Percentiles rank a stretch among this genome's conserved stretches.
Conservation (phyloP, 179 eudicot species). For the Silene vulgaris region DNA sequence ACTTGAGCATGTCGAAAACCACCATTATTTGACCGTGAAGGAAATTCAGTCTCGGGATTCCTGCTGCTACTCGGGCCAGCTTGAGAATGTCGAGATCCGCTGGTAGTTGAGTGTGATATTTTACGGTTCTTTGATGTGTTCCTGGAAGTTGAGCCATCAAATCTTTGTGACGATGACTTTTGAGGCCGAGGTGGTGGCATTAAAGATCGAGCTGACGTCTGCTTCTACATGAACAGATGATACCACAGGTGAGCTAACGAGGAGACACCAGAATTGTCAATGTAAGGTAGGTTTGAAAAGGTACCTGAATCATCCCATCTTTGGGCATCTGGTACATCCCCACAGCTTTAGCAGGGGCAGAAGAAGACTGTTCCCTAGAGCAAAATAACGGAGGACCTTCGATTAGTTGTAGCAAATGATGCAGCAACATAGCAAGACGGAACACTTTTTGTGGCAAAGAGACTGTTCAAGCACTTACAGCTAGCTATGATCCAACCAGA, state of each 20-base stretch:
- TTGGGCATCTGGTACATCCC: slow-evolving; percentile 56
- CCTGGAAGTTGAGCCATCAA: slow-evolving; percentile 36
- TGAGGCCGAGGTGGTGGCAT: slow-evolving; percentile 85
- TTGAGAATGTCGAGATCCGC: slow-evolving; percentile 6
- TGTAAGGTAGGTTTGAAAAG: background rate
- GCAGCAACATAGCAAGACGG: background rate
- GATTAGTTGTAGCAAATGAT: background rate
- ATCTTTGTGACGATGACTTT: slow-evolving; percentile 33
- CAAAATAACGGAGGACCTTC: slow-evolving; percentile 4
- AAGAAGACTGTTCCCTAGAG: slow-evolving; percentile 87
- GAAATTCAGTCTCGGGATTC: background rate
- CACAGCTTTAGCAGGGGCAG: slow-evolving; percentile 79
- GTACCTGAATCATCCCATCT: slow-evolving; percentile 82
- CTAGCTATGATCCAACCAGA: background rate
- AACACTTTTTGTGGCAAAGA: background rate
- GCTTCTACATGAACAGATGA: slow-evolving; percentile 41
- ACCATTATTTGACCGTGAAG: background rate
- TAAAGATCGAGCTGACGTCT: slow-evolving; percentile 63
- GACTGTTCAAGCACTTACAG: background rate
- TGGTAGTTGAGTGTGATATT: slow-evolving; percentile 35
- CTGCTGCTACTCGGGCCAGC: slow-evolving; percentile 6
- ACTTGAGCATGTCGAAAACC: slow-evolving; percentile 9
- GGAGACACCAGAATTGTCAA: background rate
- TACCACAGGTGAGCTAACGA: background rate
- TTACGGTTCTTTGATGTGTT: slow-evolving; percentile 40